Percentiles rank a stretch among this genome's conserved stretches.
Evolutionary conservation across 2,329 filamentous ascomycete genomes (phyloP).

Genomic region (Trichoderma sp.): DNA sequence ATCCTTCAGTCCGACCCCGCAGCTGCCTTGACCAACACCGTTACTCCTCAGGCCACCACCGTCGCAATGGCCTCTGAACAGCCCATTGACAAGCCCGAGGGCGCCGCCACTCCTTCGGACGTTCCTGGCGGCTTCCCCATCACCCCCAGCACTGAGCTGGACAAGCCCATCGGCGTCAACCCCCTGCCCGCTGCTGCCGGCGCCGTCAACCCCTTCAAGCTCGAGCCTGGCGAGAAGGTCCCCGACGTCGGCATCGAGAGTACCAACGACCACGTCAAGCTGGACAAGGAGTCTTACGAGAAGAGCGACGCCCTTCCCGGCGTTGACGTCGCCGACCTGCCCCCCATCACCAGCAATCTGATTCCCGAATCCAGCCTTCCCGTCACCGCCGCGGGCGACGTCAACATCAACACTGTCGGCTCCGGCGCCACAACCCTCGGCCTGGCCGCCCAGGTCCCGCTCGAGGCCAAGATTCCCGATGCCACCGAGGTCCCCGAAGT

Average conservation of each 20-base stretch:
- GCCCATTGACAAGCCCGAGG: conserved; percentile 29
- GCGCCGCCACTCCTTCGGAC: conserved; percentile 40
- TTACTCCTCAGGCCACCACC: conserved; percentile 71
- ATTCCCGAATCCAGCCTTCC: conserved; percentile 85
- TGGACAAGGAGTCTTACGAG: conserved; percentile 86
- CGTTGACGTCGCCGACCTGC: conserved; percentile 45
- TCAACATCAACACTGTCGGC: conserved; percentile 55
- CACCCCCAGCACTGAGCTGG: conserved; percentile 61
- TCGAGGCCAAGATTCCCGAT: conserved; percentile 53
- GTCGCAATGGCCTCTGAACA: conserved; percentile 63
- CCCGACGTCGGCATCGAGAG: conserved; percentile 73
- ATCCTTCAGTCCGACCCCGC: conserved; percentile 56
- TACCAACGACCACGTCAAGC: conserved; percentile 69
- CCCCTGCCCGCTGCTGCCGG: conserved; percentile 65
- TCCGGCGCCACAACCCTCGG: conserved; percentile 66
- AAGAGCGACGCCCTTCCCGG: conserved; percentile 68
- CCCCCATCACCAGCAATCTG: conserved; percentile 61
- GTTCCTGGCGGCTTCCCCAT: conserved; percentile 59
- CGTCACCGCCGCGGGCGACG: conserved; percentile 51
- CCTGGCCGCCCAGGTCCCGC: conserved; percentile 68
- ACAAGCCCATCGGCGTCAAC: conserved; percentile 59
- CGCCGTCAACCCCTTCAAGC: conserved; percentile 75
- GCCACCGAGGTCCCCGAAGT: conserved; percentile 58
- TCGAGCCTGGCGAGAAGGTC: conserved; percentile 79
- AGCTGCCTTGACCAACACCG: conserved; percentile 64